phyloP scores from a whole-genome alignment of 352 stramenopile genomes.

The Pythium insidiosum region DNA sequence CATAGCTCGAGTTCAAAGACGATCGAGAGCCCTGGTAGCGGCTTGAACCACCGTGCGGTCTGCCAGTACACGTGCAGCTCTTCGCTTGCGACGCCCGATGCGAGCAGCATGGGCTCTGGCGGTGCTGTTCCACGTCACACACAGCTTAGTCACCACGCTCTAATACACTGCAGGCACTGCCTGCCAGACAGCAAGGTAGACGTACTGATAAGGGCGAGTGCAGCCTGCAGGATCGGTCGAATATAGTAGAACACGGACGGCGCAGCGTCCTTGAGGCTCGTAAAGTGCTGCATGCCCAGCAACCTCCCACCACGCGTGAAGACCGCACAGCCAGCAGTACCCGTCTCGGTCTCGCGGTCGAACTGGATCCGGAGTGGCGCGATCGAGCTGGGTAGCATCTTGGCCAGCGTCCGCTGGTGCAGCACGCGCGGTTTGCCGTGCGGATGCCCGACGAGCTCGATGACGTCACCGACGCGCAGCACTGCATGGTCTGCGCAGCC shows the following conservation, averaged over 20 bases:
- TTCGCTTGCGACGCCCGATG: conserved; percentile 28
- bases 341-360: conserved; percentile 31
- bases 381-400: conserved; percentile 43
- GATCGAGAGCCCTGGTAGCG: conserved; percentile 25
- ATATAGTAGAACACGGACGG: conserved; percentile 38
- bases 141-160: not conserved
- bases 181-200: conserved; percentile 2
- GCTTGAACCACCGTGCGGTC: conserved; percentile 31
- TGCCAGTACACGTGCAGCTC: conserved; percentile 54
- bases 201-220: conserved; percentile 51
- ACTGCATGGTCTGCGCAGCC: conserved; percentile 26
- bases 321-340: conserved; percentile 26
- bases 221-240: conserved; percentile 38
- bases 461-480: conserved; percentile 7
- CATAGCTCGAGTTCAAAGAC: conserved; percentile 54
- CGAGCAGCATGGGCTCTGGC: conserved; percentile 46
- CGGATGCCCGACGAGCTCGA: conserved; percentile 55
- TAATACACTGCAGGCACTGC: not conserved
- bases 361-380: conserved; percentile 39
- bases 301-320: conserved; percentile 57
- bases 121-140: conserved; percentile 42
- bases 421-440: conserved; percentile 50
- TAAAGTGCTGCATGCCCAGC: conserved; percentile 38
- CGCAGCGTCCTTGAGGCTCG: conserved; percentile 23
- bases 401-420: conserved; percentile 21